phyloP scores from a whole-genome alignment of 768 basidiomycete genomes.

The Suillus subluteus region DNA sequence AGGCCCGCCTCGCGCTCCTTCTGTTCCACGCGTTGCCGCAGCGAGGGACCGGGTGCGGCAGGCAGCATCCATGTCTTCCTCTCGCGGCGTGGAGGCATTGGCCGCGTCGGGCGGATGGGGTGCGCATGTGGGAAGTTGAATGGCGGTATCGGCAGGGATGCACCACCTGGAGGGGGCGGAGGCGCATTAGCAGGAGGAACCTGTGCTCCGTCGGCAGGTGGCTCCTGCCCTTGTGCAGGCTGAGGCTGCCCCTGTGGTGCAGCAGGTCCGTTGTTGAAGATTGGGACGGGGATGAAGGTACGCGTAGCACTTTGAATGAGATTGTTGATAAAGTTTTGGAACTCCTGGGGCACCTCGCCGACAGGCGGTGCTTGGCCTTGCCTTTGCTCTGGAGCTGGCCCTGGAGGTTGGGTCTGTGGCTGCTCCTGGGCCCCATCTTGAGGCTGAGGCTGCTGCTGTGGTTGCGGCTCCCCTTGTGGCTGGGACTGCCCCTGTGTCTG shows the following conservation, averaged over 20 bases:
- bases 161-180: conserved; percentile 11
- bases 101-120: conserved; percentile 23
- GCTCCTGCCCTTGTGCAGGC: conserved; percentile 14
- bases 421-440: background rate
- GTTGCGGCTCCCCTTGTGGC: background rate
- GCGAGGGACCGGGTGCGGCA: conserved; percentile 65
- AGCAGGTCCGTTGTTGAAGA: background rate
- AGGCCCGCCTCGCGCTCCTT: conserved; percentile 73
- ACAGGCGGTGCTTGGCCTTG: background rate
- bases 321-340: conserved; percentile 6
- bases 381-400: background rate
- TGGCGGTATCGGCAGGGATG: conserved; percentile 3
- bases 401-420: conserved; percentile 1
- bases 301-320: conserved; percentile 6
- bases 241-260: conserved; percentile 16
- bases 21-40: conserved; percentile 74
- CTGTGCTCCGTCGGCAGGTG: conserved; percentile 15
- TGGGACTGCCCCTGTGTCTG: background rate
- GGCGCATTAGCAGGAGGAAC: conserved; percentile 17
- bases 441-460: conserved; percentile 1
- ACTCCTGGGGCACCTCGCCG: conserved; percentile 1
- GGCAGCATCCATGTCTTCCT: conserved; percentile 61
- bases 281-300: background rate
- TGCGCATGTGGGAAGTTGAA: conserved; percentile 17
- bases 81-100: conserved; percentile 37